phyloP scores from a whole-genome alignment of 2,329 filamentous ascomycete genomes.

The Xylaria sp. region DNA sequence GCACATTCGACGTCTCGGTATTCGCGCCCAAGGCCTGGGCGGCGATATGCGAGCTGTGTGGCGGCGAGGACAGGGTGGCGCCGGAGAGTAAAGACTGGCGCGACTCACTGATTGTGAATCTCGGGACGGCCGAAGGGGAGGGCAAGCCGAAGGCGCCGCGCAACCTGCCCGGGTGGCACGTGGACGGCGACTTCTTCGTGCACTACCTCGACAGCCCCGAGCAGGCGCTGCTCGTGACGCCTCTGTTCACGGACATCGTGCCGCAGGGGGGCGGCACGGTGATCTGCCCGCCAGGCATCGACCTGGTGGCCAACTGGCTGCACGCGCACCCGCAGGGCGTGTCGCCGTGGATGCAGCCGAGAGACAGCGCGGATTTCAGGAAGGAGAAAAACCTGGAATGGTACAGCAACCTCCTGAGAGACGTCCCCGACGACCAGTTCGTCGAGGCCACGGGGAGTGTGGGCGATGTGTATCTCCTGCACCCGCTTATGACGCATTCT shows the following conservation, averaged over 20 bases:
- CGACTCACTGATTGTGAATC: constrained; percentile 72
- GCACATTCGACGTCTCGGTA: constrained; percentile 55
- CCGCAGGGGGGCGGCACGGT: constrained; percentile 67
- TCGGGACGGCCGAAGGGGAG: constrained; percentile 61
- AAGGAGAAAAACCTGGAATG: constrained; percentile 51
- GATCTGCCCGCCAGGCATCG: constrained; percentile 65
- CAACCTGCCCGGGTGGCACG: constrained; percentile 66
- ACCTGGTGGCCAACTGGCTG: constrained; percentile 61
- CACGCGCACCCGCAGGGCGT: constrained; percentile 69
- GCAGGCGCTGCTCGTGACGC: constrained; percentile 71
- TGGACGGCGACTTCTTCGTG: constrained; percentile 74
- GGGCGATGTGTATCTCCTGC: constrained; percentile 64
- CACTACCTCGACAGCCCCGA: constrained; percentile 75
- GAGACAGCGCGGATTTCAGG: constrained; percentile 54
- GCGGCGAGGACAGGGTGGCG: constrained; percentile 62
- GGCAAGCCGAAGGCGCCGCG: constrained; percentile 56
- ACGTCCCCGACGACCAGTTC: constrained; percentile 47
- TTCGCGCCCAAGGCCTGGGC: constrained; percentile 71
- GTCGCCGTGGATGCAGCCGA: constrained; percentile 66
- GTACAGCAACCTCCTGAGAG: constrained; percentile 48
- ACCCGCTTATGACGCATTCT: constrained; percentile 65
- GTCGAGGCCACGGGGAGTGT: constrained; percentile 59
- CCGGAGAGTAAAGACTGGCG: constrained; percentile 61
- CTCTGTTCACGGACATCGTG: constrained; percentile 68
- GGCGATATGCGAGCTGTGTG: constrained; percentile 69